Percentiles rank a stretch among this genome's conserved stretches.
phyloP scores from a whole-genome alignment of 1,284 basidiomycete species.

The Ustilago xerochloae region DNA sequence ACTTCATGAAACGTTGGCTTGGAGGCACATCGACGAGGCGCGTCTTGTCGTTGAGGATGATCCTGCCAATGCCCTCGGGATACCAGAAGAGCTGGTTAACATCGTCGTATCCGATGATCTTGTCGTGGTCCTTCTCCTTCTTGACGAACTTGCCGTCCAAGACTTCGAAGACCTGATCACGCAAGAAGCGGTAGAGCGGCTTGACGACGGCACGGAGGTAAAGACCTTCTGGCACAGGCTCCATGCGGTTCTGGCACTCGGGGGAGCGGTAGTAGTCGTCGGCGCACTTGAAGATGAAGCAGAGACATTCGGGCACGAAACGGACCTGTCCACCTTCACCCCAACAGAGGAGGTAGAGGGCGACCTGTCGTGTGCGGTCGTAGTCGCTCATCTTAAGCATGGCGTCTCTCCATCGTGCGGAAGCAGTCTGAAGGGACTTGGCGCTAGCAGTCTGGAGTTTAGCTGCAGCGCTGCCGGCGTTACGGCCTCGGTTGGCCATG shows the following conservation, averaged over 20 bases:
- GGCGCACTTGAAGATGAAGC: conserved; percentile 99
- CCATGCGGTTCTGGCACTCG: conserved; percentile 94
- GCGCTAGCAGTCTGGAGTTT: conserved; percentile 75
- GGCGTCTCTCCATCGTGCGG: conserved; percentile 93
- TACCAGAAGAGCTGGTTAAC: conserved; percentile 99
- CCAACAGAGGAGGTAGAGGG: conserved; percentile 95
- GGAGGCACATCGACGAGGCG: conserved; percentile 72
- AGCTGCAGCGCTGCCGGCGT: conserved; percentile 65
- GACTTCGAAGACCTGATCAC: conserved; percentile 98
- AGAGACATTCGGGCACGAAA: conserved; percentile 96
- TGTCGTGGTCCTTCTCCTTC: conserved; percentile 90
- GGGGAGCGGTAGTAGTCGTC: conserved; percentile 99
- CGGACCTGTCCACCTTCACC: conserved; percentile 98
- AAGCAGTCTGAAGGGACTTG: conserved; percentile 84
- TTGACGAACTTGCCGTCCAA: conserved; percentile 91
- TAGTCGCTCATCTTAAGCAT: conserved; percentile 99
- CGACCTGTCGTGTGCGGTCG: conserved; percentile 94
- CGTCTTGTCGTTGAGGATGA: conserved; percentile 84
- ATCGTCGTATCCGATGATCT: conserved; percentile 98
- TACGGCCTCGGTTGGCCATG: conserved; percentile 73
- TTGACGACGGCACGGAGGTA: conserved; percentile 92
- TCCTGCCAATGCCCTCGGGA: conserved; percentile 95
- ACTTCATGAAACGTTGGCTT: conserved; percentile 68
- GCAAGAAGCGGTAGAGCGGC: conserved; percentile 95
- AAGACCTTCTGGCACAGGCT: conserved; percentile 93